A percentile compares a stretch with the other conserved stretches of the same genome.
Evolutionary conservation across 345 rosid genomes (phyloP).

Genomic region (Eucalyptus paniculata): DNA sequence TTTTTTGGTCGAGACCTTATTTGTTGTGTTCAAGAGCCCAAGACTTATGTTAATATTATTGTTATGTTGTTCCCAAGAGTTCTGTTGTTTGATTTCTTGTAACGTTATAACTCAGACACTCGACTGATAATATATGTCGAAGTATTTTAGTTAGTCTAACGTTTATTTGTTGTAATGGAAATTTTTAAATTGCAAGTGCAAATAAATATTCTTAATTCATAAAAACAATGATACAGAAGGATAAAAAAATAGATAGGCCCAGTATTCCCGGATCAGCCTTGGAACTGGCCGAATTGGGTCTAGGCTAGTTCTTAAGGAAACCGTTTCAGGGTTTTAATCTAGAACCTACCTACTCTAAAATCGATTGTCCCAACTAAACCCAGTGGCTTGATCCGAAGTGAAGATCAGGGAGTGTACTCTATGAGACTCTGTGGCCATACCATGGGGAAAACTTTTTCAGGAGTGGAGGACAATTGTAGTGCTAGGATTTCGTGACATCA

Average conservation of each 20-base stretch:
- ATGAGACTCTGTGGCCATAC: not conserved
- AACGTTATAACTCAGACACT: not conserved
- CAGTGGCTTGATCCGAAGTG: not conserved
- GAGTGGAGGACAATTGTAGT: not conserved
- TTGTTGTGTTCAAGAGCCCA: no score
- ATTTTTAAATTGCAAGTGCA: not conserved
- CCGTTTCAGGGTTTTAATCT: fast-evolving
- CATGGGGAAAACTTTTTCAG: not conserved
- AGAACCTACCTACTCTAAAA: no score
- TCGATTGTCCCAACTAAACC: not conserved
- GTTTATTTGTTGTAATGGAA: not conserved
- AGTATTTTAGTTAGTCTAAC: not conserved
- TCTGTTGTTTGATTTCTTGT: no score
- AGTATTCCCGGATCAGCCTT: not conserved
- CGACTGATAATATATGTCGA: not conserved
- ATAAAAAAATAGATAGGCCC: not conserved
- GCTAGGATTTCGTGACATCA: not conserved
- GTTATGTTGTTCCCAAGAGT: no score
- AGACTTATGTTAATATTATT: not conserved
- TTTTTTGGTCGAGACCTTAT: no score
- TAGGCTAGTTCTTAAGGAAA: not conserved
- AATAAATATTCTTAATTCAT: not conserved
- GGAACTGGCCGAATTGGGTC: not conserved
- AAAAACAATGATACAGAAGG: not conserved
- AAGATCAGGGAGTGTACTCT: not conserved